Percentiles rank a stretch among this genome's conserved stretches.
Evolutionary conservation across 495 filamentous ascomycete genomes (phyloP).

Genomic region (Lepidopterella palustris): DNA sequence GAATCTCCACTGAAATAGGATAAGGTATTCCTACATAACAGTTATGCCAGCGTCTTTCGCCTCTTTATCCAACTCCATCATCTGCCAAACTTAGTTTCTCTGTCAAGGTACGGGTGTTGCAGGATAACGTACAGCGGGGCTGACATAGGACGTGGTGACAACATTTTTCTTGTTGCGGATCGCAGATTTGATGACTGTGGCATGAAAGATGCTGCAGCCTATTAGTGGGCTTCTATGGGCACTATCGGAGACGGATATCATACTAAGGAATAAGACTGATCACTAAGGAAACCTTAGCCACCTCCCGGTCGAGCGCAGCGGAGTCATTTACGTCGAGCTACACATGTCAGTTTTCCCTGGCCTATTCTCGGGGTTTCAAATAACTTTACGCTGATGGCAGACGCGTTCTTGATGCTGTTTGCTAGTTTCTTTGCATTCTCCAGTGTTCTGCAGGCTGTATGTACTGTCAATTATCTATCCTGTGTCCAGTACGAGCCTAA

Average conservation of each 20-base stretch:
- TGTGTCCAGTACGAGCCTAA: conserved; percentile 9
- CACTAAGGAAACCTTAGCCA: conserved; percentile 66
- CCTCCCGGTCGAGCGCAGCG: conserved; percentile 66
- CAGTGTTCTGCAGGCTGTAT: conserved; percentile 76
- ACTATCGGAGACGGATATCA: background rate
- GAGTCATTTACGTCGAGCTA: conserved; percentile 76
- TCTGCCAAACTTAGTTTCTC: conserved; percentile 30
- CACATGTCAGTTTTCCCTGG: conserved; percentile 44
- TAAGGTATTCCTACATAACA: conserved; percentile 86
- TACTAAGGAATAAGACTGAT: conserved; percentile 70
- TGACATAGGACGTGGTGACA: conserved; percentile 93
- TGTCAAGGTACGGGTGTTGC: background rate
- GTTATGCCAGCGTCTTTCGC: conserved; percentile 91
- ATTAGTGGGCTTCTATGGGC: background rate
- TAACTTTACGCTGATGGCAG: conserved; percentile 28
- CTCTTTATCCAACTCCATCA: conserved; percentile 77
- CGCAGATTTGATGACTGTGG: conserved; percentile 84
- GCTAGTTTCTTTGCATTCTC: conserved; percentile 67
- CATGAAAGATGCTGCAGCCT: conserved; percentile 60
- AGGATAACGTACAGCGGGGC: conserved; percentile 49
- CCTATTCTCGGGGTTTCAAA: background rate
- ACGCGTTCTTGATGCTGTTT: conserved; percentile 61
- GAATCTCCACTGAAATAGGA: background rate
- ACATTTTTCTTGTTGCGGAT: conserved; percentile 92
- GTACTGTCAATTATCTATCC: conserved; percentile 8